Conservation (phyloP, 352 stramenopile species). For the Phytophthora colocasiae region DNA sequence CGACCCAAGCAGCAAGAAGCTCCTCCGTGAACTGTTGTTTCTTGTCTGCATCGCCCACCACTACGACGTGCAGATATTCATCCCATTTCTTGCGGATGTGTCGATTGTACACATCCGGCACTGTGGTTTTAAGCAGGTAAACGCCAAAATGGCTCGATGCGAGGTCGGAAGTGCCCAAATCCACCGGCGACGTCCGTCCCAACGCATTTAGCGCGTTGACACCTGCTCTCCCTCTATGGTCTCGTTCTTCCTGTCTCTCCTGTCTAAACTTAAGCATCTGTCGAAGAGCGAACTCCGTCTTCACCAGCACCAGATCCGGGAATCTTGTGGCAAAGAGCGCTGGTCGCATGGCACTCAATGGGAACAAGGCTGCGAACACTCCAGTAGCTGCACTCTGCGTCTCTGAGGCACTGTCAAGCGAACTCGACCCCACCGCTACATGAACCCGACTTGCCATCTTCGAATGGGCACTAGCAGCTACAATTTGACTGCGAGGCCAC, state of each 20-base stretch:
- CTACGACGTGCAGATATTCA: constrained; percentile 75
- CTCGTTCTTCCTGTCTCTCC: constrained; percentile 54
- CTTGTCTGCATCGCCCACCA: constrained; percentile 54
- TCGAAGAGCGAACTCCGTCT: constrained; percentile 67
- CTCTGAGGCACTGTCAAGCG: constrained; percentile 22
- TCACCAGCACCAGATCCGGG: constrained; percentile 70
- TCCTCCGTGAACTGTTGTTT: constrained; percentile 75
- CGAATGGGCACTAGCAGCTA: constrained; percentile 29
- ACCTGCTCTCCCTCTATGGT: constrained; percentile 40
- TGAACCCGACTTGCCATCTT: constrained; percentile 59
- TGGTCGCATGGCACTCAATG: constrained; percentile 41
- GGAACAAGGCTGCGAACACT: constrained; percentile 44
- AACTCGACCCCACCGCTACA: constrained; percentile 40
- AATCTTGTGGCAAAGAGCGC: constrained; percentile 53
- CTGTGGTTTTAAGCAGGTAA: constrained; percentile 62
- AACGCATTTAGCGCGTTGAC: constrained; percentile 14
- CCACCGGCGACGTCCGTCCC: constrained; percentile 15
- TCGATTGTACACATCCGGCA: constrained; percentile 70
- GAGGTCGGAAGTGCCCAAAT: constrained; percentile 30
- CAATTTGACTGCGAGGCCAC: constrained; percentile 62
- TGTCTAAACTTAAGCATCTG: constrained; percentile 64
- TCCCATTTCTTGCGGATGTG: constrained; percentile 74
- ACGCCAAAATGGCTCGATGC: constrained; percentile 66
- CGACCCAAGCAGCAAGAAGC: constrained; percentile 59
- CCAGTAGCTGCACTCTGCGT: constrained; percentile 25